These are phyloP conservation scores for Singerocomus inundabilis DNA, from an alignment of 1,284 basidiomycete genomes.

Conservation along the genomic window DNA sequence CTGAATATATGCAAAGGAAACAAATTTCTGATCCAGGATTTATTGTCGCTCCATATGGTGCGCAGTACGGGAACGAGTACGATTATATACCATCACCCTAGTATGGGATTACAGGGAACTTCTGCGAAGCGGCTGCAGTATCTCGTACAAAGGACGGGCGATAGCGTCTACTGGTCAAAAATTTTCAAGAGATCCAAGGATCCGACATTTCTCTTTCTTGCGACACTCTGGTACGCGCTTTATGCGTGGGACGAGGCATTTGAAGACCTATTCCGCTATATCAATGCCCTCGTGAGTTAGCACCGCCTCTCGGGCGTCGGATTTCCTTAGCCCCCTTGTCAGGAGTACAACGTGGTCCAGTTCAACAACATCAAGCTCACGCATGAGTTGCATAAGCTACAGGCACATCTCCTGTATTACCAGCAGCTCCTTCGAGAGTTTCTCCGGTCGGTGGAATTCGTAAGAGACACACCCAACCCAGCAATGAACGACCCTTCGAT, in stretches of 20 bases:
- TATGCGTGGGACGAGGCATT: slow-evolving; percentile 59
- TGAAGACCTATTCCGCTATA: slow-evolving; percentile 46
- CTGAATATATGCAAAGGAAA: slow-evolving; percentile 16
- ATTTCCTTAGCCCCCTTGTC: neutral
- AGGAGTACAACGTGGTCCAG: slow-evolving; percentile 46
- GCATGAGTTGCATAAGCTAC: slow-evolving; percentile 49
- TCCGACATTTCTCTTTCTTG: slow-evolving; percentile 53
- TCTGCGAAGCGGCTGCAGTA: slow-evolving; percentile 34
- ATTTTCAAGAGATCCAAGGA: slow-evolving; percentile 46
- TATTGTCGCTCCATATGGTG: slow-evolving; percentile 42
- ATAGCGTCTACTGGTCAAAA: slow-evolving; percentile 53
- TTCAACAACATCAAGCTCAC: slow-evolving; percentile 39
- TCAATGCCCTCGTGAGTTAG: slow-evolving; percentile 42
- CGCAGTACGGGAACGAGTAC: slow-evolving; percentile 37
- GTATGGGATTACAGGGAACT: slow-evolving; percentile 24
- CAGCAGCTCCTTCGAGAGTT: slow-evolving; percentile 51
- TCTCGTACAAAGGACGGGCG: slow-evolving; percentile 34
- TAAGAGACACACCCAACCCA: slow-evolving; percentile 46
- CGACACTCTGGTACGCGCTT: slow-evolving; percentile 54
- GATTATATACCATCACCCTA: slow-evolving; percentile 42
- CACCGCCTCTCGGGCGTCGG: neutral
- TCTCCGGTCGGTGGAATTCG: slow-evolving; percentile 45
- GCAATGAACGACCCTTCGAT: slow-evolving; percentile 31
- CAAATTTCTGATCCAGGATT: slow-evolving; percentile 30
- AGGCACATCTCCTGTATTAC: slow-evolving; percentile 53